Evolutionary conservation across 2,329 filamentous ascomycete genomes (phyloP).

Genomic region (Xylaria sp.): DNA sequence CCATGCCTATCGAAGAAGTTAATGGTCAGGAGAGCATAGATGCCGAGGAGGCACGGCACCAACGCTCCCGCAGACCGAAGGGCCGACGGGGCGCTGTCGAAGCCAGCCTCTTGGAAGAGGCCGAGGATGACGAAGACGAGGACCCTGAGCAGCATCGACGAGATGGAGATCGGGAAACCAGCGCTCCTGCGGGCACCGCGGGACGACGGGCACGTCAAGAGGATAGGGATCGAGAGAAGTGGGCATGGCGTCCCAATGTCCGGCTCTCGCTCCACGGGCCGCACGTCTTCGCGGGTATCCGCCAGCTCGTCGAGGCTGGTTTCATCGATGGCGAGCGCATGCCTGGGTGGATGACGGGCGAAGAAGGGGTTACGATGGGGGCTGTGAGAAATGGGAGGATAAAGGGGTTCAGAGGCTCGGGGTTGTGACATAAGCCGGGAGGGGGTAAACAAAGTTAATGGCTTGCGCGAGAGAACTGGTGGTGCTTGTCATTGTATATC

Average conservation of each 20-base stretch:
- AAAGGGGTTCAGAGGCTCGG: constrained; percentile 65
- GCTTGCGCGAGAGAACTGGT: constrained; percentile 25
- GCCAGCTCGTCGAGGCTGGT: constrained; percentile 80
- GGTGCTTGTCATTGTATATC: neutral
- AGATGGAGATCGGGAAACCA: neutral
- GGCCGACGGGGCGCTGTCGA: constrained; percentile 42
- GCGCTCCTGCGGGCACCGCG: constrained; percentile 38
- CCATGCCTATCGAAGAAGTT: constrained; percentile 41
- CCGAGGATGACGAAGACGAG: constrained; percentile 44
- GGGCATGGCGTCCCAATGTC: constrained; percentile 66
- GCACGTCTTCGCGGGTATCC: constrained; percentile 83
- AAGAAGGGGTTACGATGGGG: constrained; percentile 81
- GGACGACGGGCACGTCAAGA: constrained; percentile 42
- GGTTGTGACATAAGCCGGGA: constrained; percentile 50
- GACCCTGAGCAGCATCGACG: constrained; percentile 12
- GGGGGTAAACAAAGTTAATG: neutral
- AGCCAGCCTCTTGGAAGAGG: constrained; percentile 39
- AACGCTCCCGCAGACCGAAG: constrained; percentile 36
- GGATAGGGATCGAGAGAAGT: constrained; percentile 43
- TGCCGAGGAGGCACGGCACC: constrained; percentile 22
- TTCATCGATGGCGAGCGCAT: constrained; percentile 79
- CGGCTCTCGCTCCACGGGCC: constrained; percentile 76
- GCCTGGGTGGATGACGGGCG: constrained; percentile 92
- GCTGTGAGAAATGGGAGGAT: constrained; percentile 75
- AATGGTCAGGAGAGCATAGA: constrained; percentile 24